These are phyloP conservation scores for Sporisorium graminicola DNA, from an alignment of 1,284 basidiomycete species.

Conservation along the genomic window DNA sequence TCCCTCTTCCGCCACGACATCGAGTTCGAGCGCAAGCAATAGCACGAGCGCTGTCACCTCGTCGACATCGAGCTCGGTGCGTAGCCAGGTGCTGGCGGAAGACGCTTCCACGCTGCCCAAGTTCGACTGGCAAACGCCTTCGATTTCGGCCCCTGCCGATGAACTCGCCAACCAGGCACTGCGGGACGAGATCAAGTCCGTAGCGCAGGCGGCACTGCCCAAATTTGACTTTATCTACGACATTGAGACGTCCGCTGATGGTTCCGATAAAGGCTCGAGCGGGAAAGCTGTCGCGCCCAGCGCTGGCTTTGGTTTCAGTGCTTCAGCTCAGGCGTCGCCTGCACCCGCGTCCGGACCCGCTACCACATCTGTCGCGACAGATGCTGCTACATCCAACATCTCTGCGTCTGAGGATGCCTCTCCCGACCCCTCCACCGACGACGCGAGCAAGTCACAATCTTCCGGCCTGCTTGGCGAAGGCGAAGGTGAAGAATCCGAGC, in stretches of 20 bases:
- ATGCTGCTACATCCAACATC: neutral
- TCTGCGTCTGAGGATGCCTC: neutral
- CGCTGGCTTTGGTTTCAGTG: constrained; percentile 30
- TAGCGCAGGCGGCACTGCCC: constrained; percentile 35
- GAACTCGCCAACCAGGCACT: constrained; percentile 17
- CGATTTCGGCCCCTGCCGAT: neutral
- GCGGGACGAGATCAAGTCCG: constrained; percentile 41
- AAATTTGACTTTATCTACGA: constrained; percentile 44
- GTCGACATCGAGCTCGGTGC: constrained; percentile 7
- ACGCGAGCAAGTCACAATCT: constrained; percentile 23
- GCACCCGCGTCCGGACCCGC: constrained; percentile 5
- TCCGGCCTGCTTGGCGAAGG: constrained; percentile 54
- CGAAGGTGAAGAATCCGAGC: constrained; percentile 64
- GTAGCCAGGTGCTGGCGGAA: constrained; percentile 27
- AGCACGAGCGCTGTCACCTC: neutral
- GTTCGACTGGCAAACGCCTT: constrained; percentile 29
- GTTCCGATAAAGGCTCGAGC: neutral
- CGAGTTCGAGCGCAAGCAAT: neutral
- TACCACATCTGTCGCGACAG: neutral
- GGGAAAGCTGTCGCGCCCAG: neutral
- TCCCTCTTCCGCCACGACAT: neutral
- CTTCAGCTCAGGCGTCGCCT: neutral
- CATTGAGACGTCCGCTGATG: constrained; percentile 16
- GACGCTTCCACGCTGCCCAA: constrained; percentile 29
- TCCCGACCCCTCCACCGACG: neutral